These are phyloP conservation scores for Endocalyx cinctus DNA, from an alignment of 2,329 filamentous ascomycete species.

Conservation along the genomic window DNA sequence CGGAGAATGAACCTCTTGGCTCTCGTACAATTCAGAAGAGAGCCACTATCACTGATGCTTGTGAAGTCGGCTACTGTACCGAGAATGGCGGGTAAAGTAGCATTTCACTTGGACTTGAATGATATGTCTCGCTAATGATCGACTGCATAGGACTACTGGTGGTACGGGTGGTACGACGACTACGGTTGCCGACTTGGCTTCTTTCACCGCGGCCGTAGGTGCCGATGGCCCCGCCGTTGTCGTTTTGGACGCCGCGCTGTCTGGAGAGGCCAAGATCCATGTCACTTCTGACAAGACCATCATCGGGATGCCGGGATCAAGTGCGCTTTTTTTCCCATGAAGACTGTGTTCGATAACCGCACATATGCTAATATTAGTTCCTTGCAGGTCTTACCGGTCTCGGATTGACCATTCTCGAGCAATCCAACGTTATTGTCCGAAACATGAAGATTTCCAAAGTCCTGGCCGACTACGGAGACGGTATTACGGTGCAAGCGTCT, in stretches of 20 bases:
- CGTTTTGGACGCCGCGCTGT: constrained; percentile 37
- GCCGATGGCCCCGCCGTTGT: constrained; percentile 38
- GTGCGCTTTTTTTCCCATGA: constrained; percentile 5
- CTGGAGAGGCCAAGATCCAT: constrained; percentile 32
- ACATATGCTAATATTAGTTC: neutral
- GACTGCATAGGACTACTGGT: constrained; percentile 39
- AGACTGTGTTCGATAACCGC: no score
- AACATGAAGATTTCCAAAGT: constrained; percentile 45
- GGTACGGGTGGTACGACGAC: constrained; percentile 45
- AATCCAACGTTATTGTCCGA: constrained; percentile 46
- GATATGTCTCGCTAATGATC: no score
- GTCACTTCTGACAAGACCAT: constrained; percentile 43
- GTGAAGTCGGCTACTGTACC: constrained; percentile 30
- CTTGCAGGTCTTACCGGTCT: constrained; percentile 29
- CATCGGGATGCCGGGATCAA: constrained; percentile 33
- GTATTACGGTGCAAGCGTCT: constrained; percentile 36
- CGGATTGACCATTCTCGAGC: constrained; percentile 40
- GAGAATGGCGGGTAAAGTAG: constrained; percentile 22
- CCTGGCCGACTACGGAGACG: constrained; percentile 37
- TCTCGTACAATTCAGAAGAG: constrained; percentile 28
- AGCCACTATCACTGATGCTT: constrained; percentile 32
- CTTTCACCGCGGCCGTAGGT: constrained; percentile 42
- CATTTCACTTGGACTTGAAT: neutral
- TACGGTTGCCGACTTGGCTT: constrained; percentile 42
- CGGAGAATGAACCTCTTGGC: constrained; percentile 18